Evolutionary conservation across 148 eudicot genomes (phyloP), one percentile per base, ranked within the genome.

Genomic region (Selenicereus undatus): DNA sequence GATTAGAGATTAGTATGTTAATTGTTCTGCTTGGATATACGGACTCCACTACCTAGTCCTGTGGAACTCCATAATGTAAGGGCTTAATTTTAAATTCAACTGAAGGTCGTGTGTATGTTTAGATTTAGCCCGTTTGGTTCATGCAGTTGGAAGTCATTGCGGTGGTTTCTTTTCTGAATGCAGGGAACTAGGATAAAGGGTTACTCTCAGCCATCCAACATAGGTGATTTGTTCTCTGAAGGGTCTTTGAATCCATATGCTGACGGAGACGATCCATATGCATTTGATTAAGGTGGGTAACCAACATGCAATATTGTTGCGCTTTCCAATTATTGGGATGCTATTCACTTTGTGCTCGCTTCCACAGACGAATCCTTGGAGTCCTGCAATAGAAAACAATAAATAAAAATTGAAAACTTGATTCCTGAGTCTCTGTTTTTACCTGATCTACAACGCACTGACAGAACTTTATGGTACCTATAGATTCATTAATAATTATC

Each of bases 221-320:
- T 96, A 45, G 99, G 95, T n/a, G 98, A 93, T 83, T 77, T 96
- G 87, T 96, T 96, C 87, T 82, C 95, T 58, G 99, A 96, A 89
- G 99, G 97, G 51, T 94, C 99, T 73, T 80, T 96, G 83, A 92
- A 96, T 91, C 99, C 99, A 80, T 96, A 96, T 86, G 90, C 92
- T 36, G 98, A 94, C 81, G 90, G 89, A 50, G 98, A 92, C 78
- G 99, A 96, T 85, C 99, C 99, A 65, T 96, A 96, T 86, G 95
- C 95, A 76, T 96, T 96, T 78, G 99, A 90, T 79, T 96, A 88
- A 89, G 94, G 94, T 96, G 88, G 26, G 56, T 13, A 24, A 51
- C 48, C 75, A 72, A 81, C 64, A 29, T 72, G 48, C 58, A 72
- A 65, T 17, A 8, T 7, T 3, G 30, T 84, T 66, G 51, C 54